phyloP scores from a whole-genome alignment of 352 stramenopile species.

The Plasmopara muralis region DNA sequence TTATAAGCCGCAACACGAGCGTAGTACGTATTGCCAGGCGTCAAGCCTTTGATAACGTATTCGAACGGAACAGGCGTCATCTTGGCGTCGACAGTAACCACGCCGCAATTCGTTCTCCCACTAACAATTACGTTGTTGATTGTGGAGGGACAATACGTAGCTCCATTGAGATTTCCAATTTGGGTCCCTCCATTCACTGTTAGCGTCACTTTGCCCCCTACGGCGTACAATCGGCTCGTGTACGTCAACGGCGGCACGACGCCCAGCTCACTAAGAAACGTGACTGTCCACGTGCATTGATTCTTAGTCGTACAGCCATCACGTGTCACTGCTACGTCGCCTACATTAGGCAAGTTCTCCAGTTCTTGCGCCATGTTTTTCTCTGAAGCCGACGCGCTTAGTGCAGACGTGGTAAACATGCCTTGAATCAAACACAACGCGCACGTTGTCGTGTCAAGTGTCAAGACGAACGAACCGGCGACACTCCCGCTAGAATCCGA shows the following conservation, averaged over 20 bases:
- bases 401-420: slow-evolving; percentile 52
- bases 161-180: slow-evolving; percentile 31
- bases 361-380: slow-evolving; percentile 72
- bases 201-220: slow-evolving; percentile 32
- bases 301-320: slow-evolving; percentile 32
- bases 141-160: slow-evolving; percentile 47
- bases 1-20: slow-evolving; percentile 65
- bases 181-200: slow-evolving; percentile 24
- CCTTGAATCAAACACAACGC: slow-evolving; percentile 68
- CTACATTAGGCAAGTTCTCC: slow-evolving; percentile 92
- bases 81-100: slow-evolving; percentile 10
- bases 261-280: slow-evolving; percentile 65
- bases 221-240: slow-evolving; percentile 41
- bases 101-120: slow-evolving; percentile 33
- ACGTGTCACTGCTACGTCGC: slow-evolving; percentile 73
- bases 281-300: slow-evolving; percentile 77
- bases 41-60: slow-evolving; percentile 52
- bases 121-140: slow-evolving; percentile 16
- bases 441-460: slow-evolving; percentile 81
- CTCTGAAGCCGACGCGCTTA: slow-evolving; percentile 58
- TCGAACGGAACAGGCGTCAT: slow-evolving; percentile 32
- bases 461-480: slow-evolving; percentile 67
- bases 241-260: slow-evolving; percentile 43
- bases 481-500: slow-evolving; percentile 28
- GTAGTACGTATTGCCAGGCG: slow-evolving; percentile 55